Base-by-base conservation (phyloP, 2,329 filamentous ascomycete species). In the Tolypocladium amazonense region DNA sequence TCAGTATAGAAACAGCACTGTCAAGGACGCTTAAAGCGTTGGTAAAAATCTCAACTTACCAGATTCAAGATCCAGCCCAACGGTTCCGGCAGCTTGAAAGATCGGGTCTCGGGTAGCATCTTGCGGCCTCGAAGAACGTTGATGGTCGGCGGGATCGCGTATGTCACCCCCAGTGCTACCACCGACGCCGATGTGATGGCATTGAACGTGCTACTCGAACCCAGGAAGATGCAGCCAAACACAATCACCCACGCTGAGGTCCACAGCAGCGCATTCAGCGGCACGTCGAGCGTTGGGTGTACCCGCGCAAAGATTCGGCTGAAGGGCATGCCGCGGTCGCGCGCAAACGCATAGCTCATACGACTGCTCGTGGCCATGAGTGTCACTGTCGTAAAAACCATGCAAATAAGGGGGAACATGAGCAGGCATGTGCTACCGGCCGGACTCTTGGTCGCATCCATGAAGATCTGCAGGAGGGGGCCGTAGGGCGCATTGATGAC, bases 141-240 rank as follows among this genome's bases (percentile, higher is more conserved):
- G 67, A 92, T 85, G 0, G 81, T 76, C 38, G 89, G 83, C 0
- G 89, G 89, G 38, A 92, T 90, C 12, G 83, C 89, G 67, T 92
- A 92, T 1, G 87, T 88, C 20, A 92, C 75, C 9, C 86, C 85
- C 0, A 92, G 79, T 1, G 88, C 83, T 41, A 92, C 88, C 0
- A 92, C 89, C 0, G 86, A 88, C 0, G 88, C 84, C 0, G 86
- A 84, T 1, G 88, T 81, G 63, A 91, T 88, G 20, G 88, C 88
- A 56, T 88, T 89, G 71, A 91, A 89, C 0, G 88, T 87, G 65
- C 81, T 73, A 27, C 72, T 77, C 2, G 84, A 88, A 18, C 87
- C 88, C 8, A 91, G 77, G 69, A 89, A 87, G 66, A 90, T 87
- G 61, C 82, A 78, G 0, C 88, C 88, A 59, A 90, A 88, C 25